A percentile compares a stretch with the other conserved stretches of the same genome.
Conservation (phyloP, 331 rosid species). For the Malus hybrid region DNA sequence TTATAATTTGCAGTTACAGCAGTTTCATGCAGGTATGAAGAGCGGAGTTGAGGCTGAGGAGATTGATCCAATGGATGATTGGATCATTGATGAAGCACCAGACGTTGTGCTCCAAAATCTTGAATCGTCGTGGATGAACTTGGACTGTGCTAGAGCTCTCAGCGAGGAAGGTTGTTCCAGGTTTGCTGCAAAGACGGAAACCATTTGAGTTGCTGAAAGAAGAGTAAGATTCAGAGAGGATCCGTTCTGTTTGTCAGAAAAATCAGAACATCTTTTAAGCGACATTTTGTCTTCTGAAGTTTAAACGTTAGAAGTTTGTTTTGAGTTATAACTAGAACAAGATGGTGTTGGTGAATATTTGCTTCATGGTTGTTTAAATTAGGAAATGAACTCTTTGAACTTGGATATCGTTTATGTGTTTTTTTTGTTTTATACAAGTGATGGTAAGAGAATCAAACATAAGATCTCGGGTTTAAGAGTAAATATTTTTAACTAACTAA, state of each 20-base stretch:
- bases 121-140: not conserved
- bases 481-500: too few species aligned
- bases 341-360: too few species aligned
- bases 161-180: not conserved
- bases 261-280: not conserved
- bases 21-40: not conserved
- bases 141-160: not conserved
- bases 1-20: conserved; percentile 19
- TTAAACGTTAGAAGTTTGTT: too few species aligned
- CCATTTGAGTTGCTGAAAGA: not conserved
- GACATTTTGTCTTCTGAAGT: too few species aligned
- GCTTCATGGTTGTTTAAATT: too few species aligned
- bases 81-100: conserved; percentile 7
- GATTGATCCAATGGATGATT: conserved; percentile 12
- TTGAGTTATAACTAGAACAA: too few species aligned
- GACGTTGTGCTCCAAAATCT: not conserved
- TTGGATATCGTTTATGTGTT: too few species aligned
- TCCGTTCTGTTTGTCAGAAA: not conserved
- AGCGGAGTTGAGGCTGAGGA: conserved; percentile 2
- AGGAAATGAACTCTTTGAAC: too few species aligned
- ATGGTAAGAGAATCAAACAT: too few species aligned
- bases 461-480: too few species aligned
- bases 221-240: not conserved
- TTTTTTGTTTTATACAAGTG: too few species aligned
- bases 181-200: not conserved